phyloP scores from a whole-genome alignment of 495 filamentous ascomycete genomes.

The Oidiodendron maius region DNA sequence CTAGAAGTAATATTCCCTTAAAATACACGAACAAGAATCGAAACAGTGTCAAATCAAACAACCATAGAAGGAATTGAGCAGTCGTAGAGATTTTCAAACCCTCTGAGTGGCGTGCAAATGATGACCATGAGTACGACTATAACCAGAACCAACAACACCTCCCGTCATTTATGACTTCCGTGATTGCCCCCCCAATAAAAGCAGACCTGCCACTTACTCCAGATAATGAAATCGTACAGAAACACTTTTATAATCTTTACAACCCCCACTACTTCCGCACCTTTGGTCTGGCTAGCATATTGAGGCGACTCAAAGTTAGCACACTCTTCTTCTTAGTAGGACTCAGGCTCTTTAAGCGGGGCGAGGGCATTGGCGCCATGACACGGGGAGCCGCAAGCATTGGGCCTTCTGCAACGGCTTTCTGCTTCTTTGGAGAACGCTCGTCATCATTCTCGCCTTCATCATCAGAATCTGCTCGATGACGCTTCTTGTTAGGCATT shows the following conservation, averaged over 20 bases:
- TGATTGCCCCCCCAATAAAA: too few relatives aligned
- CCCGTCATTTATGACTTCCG: too few relatives aligned
- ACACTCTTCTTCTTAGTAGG: conserved; percentile 20
- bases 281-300: conserved; percentile 49
- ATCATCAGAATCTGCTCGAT: conserved; percentile 45
- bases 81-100: too few relatives aligned
- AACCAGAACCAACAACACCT: too few relatives aligned
- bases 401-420: conserved; percentile 8
- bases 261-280: conserved; percentile 21
- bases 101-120: too few relatives aligned
- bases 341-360: conserved; percentile 6
- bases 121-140: too few relatives aligned
- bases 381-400: conserved; percentile 18
- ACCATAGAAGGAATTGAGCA: too few relatives aligned
- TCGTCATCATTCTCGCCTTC: conserved; percentile 27
- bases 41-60: too few relatives aligned
- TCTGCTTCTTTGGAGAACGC: conserved; percentile 37
- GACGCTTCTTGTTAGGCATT: conserved; percentile 68
- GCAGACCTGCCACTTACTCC: too few relatives aligned
- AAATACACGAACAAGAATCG: too few relatives aligned
- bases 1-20: too few relatives aligned
- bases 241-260: background rate
- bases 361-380: conserved; percentile 4
- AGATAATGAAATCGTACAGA: background rate
- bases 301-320: conserved; percentile 42